Percentiles rank a stretch among this genome's conserved stretches.
Evolutionary conservation across 2,329 filamentous ascomycete genomes (phyloP).

Genomic region (Microcera coccophila): DNA sequence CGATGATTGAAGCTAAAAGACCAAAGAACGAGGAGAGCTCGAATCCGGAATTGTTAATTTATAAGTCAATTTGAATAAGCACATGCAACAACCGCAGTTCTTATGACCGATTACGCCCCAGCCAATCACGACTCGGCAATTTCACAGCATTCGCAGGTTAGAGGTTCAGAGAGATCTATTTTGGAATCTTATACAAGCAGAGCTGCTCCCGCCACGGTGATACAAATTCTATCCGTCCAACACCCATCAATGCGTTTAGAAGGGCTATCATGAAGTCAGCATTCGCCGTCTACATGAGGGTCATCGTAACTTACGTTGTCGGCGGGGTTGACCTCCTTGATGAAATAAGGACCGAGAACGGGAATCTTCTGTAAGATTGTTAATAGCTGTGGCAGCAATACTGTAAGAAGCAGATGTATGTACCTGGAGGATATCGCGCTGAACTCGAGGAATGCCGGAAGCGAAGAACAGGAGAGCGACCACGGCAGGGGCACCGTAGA

Average conservation of each 20-base stretch:
- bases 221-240: constrained; percentile 26
- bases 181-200: constrained; percentile 38
- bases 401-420: constrained; percentile 11
- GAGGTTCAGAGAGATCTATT: constrained; percentile 32
- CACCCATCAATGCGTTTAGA: constrained; percentile 34
- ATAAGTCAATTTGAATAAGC: too few species aligned
- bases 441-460: constrained; percentile 59
- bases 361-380: constrained; percentile 49
- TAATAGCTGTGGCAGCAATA: constrained; percentile 11
- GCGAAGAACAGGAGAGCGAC: constrained; percentile 57
- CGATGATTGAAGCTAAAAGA: too few species aligned
- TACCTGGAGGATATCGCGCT: constrained; percentile 57
- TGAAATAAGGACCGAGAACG: constrained; percentile 47
- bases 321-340: constrained; percentile 53
- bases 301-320: constrained; percentile 54
- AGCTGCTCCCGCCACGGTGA: constrained; percentile 25
- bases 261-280: constrained; percentile 34
- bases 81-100: background rate
- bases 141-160: constrained; percentile 23
- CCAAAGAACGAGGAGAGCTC: too few species aligned
- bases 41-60: too few species aligned
- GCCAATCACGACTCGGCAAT: constrained; percentile 24
- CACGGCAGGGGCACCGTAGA: constrained; percentile 55
- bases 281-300: background rate
- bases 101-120: background rate